Percentiles rank a stretch among this genome's conserved stretches.
Evolutionary conservation across 2,329 filamentous ascomycete species (phyloP).

Genomic region (Pezicula neosporulosa): DNA sequence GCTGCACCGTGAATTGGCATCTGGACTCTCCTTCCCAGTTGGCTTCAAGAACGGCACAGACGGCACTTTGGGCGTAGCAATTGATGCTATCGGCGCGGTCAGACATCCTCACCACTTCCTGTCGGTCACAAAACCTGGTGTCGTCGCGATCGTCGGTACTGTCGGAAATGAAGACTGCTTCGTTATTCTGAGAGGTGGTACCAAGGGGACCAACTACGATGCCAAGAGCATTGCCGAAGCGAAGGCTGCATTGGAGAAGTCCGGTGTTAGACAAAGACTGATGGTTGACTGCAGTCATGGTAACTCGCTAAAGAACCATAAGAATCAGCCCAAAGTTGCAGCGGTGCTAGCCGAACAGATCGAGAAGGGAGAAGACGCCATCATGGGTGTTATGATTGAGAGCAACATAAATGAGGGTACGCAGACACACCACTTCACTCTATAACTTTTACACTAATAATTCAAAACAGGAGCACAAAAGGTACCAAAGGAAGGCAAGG

Average conservation of each 20-base stretch:
- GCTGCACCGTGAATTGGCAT: constrained; percentile 90
- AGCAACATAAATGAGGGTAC: constrained; percentile 91
- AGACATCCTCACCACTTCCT: constrained; percentile 94
- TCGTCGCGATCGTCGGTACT: constrained; percentile 92
- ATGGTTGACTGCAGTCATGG: constrained; percentile 99
- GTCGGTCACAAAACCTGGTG: constrained; percentile 92
- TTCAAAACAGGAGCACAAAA: constrained; percentile 72
- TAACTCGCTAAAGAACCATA: constrained; percentile 94
- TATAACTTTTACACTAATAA: too few relatives aligned
- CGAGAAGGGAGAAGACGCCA: constrained; percentile 73
- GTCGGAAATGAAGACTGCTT: constrained; percentile 96
- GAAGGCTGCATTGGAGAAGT: constrained; percentile 73
- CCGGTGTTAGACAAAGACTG: constrained; percentile 70
- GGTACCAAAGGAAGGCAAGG: constrained; percentile 81
- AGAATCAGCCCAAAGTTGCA: constrained; percentile 94
- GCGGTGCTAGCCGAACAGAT: constrained; percentile 80
- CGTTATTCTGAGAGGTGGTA: constrained; percentile 90
- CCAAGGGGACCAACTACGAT: constrained; percentile 92
- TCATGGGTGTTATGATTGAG: constrained; percentile 99
- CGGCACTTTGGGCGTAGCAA: constrained; percentile 81
- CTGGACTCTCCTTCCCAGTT: constrained; percentile 92
- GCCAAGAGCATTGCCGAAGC: constrained; percentile 78
- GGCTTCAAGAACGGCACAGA: constrained; percentile 99
- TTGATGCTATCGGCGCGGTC: constrained; percentile 93
- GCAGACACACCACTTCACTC: background rate